Base-by-base conservation (phyloP, 148 eudicot species). In the Nyssa sinensis region DNA sequence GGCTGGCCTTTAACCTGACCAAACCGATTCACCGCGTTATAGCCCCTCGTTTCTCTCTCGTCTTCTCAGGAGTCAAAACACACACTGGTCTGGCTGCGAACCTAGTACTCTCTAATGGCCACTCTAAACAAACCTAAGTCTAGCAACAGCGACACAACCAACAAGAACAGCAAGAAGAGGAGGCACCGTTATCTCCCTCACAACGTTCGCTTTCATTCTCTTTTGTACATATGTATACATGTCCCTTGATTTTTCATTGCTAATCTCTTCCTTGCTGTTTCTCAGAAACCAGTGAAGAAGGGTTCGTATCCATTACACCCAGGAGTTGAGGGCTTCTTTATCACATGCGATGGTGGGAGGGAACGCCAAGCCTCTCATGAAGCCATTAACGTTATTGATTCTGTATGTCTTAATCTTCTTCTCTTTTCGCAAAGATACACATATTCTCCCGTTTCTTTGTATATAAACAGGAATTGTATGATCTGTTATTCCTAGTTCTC, bases 341-440 rank as follows among this genome's bases (percentile, higher is more conserved):
- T 95, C 58, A 95, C 99, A 29, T 95, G 97, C 71, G 98, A 94
- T 86, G 98, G 98, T 67, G 98, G 98, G 1, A 84, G 93, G 70
- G 98, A 94, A 76, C 86, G 77, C 60, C 93, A 94, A 79, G 98
- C 97, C 74, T 76, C 91, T 74, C 83, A 88, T 12, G 98, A 94
- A 89, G 93, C 98, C 57, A 84, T 92, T 44, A 75, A 86, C 71
- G 94, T 94, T 71, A 83, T 94, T 78, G 98, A 94, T 32, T 82
- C 94, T 71, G 98, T 94, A 88, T 64, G 91, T 71, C 12, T 25
- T 24, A 49, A 3, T 63, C n/a, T 37, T 57, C 55, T 35, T 62
- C 3, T 71, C 8, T 28, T 41, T 55, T 51, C 58, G 1, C 59
- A 21, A 2, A 55, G 3, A 5, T 9, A 37, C 44, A 37, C 44